Evolutionary conservation across 352 stramenopile species (phyloP).

Genomic region (Pseudoperonospora humuli): DNA sequence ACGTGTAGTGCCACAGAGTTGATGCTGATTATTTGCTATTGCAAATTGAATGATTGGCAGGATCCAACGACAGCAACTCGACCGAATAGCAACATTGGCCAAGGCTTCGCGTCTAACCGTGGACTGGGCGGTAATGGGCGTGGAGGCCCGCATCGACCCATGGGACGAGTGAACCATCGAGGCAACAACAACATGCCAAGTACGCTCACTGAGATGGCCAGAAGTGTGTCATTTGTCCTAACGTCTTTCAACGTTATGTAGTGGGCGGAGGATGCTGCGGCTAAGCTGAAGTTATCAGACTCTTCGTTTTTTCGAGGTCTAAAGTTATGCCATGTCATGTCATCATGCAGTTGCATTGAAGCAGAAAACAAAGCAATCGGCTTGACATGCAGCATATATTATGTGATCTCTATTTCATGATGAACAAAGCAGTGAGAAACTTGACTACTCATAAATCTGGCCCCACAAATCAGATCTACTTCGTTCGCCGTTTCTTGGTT

Average conservation of each 20-base stretch:
- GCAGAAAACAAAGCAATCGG: neutral
- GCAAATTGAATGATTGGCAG: slow-evolving; percentile 10
- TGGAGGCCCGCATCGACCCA: slow-evolving; percentile 35
- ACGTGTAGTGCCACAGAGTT: no score
- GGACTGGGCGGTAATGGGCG: slow-evolving; percentile 13
- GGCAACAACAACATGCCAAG: slow-evolving; percentile 51
- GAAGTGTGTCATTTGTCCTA: neutral
- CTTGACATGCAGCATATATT: slow-evolving; percentile 27
- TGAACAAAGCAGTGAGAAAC: slow-evolving; percentile 6
- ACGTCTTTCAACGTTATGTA: slow-evolving; percentile 11
- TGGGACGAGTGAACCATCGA: slow-evolving; percentile 48
- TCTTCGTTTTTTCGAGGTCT: neutral
- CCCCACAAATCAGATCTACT: slow-evolving; percentile 20
- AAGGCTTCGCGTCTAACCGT: slow-evolving; percentile 13
- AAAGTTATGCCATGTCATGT: no score
- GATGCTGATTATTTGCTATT: neutral
- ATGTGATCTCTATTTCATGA: slow-evolving; percentile 28
- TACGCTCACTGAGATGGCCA: slow-evolving; percentile 17
- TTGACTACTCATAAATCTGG: slow-evolving; percentile 6
- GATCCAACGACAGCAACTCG: slow-evolving; percentile 36
- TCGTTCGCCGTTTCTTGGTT: slow-evolving; percentile 54
- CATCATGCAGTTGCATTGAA: neutral
- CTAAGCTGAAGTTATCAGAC: slow-evolving; percentile 2
- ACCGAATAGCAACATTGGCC: slow-evolving; percentile 26
- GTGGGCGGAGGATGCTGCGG: slow-evolving; percentile 52